Evolutionary conservation across 371 early-diverging fungal genomes (phyloP).

Genomic region (Syncephalis fuscata): DNA sequence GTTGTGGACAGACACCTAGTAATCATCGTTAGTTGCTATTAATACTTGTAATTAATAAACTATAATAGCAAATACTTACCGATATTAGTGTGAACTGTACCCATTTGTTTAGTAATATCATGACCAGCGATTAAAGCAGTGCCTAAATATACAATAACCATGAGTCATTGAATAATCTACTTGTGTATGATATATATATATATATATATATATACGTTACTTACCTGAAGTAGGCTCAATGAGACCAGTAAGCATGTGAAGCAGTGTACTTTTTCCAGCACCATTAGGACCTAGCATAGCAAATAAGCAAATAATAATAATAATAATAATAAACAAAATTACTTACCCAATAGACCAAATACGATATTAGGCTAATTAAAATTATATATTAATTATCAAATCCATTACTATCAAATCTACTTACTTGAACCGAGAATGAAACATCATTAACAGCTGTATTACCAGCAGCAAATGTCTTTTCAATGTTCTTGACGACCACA

Average conservation of each 20-base stretch:
- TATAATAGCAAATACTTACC: conserved; percentile 13
- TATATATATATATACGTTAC: too few relatives aligned
- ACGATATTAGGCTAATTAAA: neutral
- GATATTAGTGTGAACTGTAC: conserved; percentile 36
- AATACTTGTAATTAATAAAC: neutral
- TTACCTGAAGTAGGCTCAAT: conserved; percentile 23
- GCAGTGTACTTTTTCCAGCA: conserved; percentile 47
- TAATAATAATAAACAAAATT: too few relatives aligned
- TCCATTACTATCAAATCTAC: too few relatives aligned
- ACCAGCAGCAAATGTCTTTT: conserved; percentile 33
- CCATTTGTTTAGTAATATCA: conserved; percentile 7
- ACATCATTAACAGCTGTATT: conserved; percentile 35
- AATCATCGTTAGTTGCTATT: neutral
- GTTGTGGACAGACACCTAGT: neutral
- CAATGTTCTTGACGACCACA: conserved; percentile 33
- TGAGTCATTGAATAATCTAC: too few relatives aligned
- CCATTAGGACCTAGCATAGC: conserved; percentile 28
- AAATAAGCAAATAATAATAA: too few relatives aligned
- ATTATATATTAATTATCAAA: too few relatives aligned
- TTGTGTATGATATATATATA: too few relatives aligned
- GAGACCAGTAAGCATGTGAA: conserved; percentile 46
- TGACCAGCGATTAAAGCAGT: neutral
- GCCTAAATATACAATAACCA: conserved; percentile 1
- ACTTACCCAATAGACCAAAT: conserved; percentile 9
- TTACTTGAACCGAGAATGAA: neutral